Evolutionary conservation across 2,329 filamentous ascomycete species (phyloP), one percentile per base, ranked within the genome.

Genomic region (Ascochyta koolunga): DNA sequence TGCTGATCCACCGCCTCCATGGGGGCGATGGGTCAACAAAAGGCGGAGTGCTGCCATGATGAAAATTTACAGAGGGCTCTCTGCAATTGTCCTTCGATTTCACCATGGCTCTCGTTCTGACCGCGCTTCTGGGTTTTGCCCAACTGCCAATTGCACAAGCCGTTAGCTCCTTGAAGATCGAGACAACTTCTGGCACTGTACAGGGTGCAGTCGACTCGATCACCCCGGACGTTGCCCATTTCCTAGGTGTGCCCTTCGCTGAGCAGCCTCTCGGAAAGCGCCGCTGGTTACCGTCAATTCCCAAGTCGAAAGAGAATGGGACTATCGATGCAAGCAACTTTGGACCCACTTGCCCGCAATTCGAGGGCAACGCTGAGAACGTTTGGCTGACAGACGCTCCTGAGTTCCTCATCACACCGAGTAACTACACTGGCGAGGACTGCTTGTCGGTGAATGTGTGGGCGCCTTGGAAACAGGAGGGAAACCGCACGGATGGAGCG

Each of bases 381-480:
- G 52, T 71, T 19, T 73, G 59, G 59, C 44, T 56, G 4, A 59
- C 51, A 18, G 67, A 71, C 45, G 61, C 65, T 8, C 66, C 65
- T 0, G 65, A 72, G 27, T 68, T 68, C 33, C 40, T 58, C 9
- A 64, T 60, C 11, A 40, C 38, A 33, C 66, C 63, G 0, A 40
- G 44, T 5, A 55, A 60, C 19, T 67, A 62, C 11, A 61, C 66
- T 1, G 62, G 68, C 8, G 79, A 81, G 57, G 80, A 82, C 53
- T 83, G 80, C 50, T 64, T 82, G 21, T 75, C 73, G 10, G 64
- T 81, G 11, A 78, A 77, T 33, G 64, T 82, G 8, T 82, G 80
- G 79, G 66, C 77, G 3, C 78, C 78, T 7, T 60, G 56, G 51
- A 43, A 58, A 1, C 36, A 49, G 9, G 48, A 36, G n/a, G 37